A percentile compares a stretch with the other conserved stretches of the same genome.
Evolutionary conservation across 257 asterid species (phyloP).

Genomic region (Datura wrightii): DNA sequence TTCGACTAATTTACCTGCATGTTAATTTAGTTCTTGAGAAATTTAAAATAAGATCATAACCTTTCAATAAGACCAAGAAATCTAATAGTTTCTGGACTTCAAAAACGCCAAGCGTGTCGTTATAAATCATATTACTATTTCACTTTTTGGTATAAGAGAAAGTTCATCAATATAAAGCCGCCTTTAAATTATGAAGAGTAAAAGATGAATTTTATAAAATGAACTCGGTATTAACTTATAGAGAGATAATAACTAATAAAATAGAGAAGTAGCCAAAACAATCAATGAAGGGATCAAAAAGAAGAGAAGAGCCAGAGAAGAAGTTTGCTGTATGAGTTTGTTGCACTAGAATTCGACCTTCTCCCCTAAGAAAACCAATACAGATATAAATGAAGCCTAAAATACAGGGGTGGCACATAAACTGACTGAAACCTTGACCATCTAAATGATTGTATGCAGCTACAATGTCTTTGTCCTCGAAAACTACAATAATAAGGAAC

Average conservation of each 20-base stretch:
- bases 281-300: not conserved
- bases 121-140: not conserved
- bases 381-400: not conserved
- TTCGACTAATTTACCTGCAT: not conserved
- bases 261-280: not conserved
- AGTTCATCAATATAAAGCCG: not conserved
- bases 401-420: not conserved
- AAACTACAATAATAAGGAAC: not conserved
- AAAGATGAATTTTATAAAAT: not conserved
- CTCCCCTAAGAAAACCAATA: constrained; percentile 3
- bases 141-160: not conserved
- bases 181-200: not conserved
- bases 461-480: not conserved
- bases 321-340: not conserved
- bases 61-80: not conserved
- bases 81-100: not conserved
- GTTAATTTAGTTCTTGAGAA: not conserved
- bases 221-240: not conserved
- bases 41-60: not conserved
- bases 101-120: not conserved
- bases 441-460: not conserved
- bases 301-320: not conserved
- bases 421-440: not conserved
- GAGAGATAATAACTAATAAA: not conserved
- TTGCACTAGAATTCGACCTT: not conserved